Evolutionary conservation across 1,284 basidiomycete genomes (phyloP).

Genomic region (Sphagnurus paluster): DNA sequence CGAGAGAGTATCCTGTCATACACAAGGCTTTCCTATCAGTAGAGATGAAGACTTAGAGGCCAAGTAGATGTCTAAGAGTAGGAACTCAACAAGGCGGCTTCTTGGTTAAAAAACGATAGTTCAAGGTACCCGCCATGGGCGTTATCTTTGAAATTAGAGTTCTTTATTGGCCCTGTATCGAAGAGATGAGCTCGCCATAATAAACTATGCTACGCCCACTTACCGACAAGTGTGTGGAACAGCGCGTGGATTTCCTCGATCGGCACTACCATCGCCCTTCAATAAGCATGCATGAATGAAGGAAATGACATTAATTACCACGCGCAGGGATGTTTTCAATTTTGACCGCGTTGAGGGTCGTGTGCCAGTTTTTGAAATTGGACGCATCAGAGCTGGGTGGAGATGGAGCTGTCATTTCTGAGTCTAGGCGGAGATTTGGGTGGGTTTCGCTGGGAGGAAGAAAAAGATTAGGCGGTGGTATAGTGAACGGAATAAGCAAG

Average conservation of each 20-base stretch:
- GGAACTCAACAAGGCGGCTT: conserved; percentile 45
- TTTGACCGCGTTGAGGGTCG: conserved; percentile 35
- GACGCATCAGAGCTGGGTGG: conserved; percentile 4
- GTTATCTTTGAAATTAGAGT: conserved; percentile 42
- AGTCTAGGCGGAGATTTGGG: neutral
- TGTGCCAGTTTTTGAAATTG: conserved; percentile 12
- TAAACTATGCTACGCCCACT: neutral
- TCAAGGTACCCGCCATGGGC: conserved; percentile 42
- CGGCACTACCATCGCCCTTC: conserved; percentile 33
- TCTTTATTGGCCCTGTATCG: conserved; percentile 22
- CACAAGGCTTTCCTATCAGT: conserved; percentile 57
- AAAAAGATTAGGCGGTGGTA: conserved; percentile 16
- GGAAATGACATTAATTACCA: conserved; percentile 26
- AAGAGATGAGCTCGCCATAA: neutral
- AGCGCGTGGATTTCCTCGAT: conserved; percentile 53
- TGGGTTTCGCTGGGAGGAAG: conserved; percentile 19
- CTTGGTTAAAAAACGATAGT: conserved; percentile 50
- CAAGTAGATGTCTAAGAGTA: neutral
- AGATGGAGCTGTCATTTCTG: conserved; percentile 11
- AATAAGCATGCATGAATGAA: conserved; percentile 1
- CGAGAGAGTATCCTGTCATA: conserved; percentile 65
- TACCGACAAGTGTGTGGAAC: conserved; percentile 59
- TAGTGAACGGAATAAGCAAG: conserved; percentile 17
- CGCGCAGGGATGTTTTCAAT: conserved; percentile 43
- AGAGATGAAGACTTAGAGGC: conserved; percentile 4